Percentiles rank a stretch among this genome's conserved stretches.
Evolutionary conservation across 2,329 filamentous ascomycete genomes (phyloP).

Genomic region (Alternaria sp.): DNA sequence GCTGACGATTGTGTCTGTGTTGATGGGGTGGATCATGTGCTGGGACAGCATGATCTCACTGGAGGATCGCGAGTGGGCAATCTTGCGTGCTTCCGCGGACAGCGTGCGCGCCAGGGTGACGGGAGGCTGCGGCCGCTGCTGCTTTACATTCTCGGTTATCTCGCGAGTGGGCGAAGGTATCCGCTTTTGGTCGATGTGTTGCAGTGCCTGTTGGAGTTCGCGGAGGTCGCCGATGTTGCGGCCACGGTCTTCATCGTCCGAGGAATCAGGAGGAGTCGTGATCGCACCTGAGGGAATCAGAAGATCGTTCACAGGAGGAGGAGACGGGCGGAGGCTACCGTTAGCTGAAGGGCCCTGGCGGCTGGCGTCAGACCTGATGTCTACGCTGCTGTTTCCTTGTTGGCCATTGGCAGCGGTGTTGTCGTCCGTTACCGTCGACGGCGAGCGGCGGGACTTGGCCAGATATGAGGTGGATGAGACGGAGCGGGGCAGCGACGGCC

Average conservation of each 20-base stretch:
- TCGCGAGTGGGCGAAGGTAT: slow-evolving; percentile 61
- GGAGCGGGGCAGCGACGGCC: slow-evolving; percentile 61
- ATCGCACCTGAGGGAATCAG: slow-evolving; percentile 83
- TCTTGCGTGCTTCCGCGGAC: slow-evolving; percentile 63
- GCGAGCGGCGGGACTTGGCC: slow-evolving; percentile 65
- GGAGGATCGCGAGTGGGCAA: slow-evolving; percentile 65
- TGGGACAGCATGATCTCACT: slow-evolving; percentile 62
- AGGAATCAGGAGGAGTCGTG: slow-evolving; percentile 91
- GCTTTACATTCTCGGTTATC: slow-evolving; percentile 19
- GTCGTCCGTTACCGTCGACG: slow-evolving; percentile 52
- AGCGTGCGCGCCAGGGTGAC: slow-evolving; percentile 45
- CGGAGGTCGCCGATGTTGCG: slow-evolving; percentile 55
- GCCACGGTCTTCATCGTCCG: slow-evolving; percentile 80
- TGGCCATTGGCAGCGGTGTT: slow-evolving; percentile 40
- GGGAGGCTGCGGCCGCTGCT: slow-evolving; percentile 21
- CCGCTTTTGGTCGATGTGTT: slow-evolving; percentile 73
- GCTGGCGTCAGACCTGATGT: slow-evolving; percentile 25
- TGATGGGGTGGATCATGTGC: slow-evolving; percentile 48
- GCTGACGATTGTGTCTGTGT: slow-evolving; percentile 53
- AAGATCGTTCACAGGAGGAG: slow-evolving; percentile 77
- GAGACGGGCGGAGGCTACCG: slow-evolving; percentile 78
- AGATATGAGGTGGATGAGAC: slow-evolving; percentile 67
- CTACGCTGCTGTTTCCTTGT: slow-evolving; percentile 28
- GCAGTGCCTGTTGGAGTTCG: slow-evolving; percentile 82
- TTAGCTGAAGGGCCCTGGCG: slow-evolving; percentile 44